Evolutionary conservation across 805 yeast species (phyloP), one percentile per base, ranked within the genome.

Genomic region (Wickerhamiella kurtzmanii): DNA sequence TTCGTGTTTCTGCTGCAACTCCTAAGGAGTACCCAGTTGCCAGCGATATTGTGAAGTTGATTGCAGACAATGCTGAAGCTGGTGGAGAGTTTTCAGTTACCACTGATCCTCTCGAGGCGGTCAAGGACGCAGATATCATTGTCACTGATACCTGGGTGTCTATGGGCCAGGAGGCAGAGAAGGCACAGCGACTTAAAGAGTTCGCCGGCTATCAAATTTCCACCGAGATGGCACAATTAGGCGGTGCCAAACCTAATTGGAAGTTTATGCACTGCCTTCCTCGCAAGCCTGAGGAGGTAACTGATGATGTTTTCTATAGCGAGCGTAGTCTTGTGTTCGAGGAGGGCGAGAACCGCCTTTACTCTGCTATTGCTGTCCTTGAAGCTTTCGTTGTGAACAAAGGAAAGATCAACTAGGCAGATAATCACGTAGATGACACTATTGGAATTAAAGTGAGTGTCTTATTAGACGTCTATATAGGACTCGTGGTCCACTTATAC

Each of bases 201-300:
- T 92, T 92, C 62, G 73, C 69, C 15, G 95, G 94, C 1, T 92
- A 80, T 72, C 96, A 86, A 68, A 80, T 92, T 49, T 79, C 86
- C 36, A 63, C 69, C 16, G 79, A 77, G 28, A 69, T 88, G 68
- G 75, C 82, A 21, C 47, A 58, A 11, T 59, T 67, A 13, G 83
- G 84, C 4, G 75, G 74, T 40, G 81, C 82, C 40, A 72, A 72
- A 48, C 45, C 69, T 16, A 66, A 75, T 60, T 89, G 89, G 83
- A 85, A 78, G 63, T 92, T 92, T 67, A 88, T 92, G 97, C 98
- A 92, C 64, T 92, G 98, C 65, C 72, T 92, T 56, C 98, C 98
- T 53, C 80, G 98, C 67, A 95, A 92, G 57, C 74, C 77, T 22
- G 96, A 88, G 64, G 98, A 92, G 66, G 98, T 92, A 35, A 74